phyloP scores from a whole-genome alignment of 78 protist genomes.

The Pigoraptor vietnamica region DNA sequence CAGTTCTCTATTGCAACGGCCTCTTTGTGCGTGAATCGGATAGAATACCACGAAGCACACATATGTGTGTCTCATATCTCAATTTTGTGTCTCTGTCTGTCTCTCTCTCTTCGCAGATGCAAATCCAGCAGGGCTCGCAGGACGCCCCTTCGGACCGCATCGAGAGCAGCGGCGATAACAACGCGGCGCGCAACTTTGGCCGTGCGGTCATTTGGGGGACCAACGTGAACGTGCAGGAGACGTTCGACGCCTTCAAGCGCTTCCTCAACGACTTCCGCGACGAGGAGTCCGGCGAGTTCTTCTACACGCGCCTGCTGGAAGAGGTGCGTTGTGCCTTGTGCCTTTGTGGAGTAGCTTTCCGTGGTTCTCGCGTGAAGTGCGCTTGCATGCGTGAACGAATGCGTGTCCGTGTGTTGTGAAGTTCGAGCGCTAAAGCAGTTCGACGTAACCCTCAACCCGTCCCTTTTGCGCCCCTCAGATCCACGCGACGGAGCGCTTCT shows the following conservation, averaged over 20 bases:
- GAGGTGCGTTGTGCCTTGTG: not conserved
- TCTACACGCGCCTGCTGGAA: not conserved
- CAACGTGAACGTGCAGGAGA: conserved; percentile 4
- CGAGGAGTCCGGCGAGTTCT: not conserved
- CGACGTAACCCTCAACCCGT: not conserved
- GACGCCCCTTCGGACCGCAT: too few species aligned
- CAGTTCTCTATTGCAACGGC: too few species aligned
- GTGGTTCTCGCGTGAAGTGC: too few species aligned
- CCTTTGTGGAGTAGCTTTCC: not conserved
- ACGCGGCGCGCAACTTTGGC: too few species aligned
- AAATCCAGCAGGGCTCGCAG: too few species aligned
- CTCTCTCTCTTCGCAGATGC: too few species aligned
- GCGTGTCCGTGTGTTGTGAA: not conserved
- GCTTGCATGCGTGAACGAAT: not conserved
- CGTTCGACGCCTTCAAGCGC: not conserved
- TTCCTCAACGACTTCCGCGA: not conserved
- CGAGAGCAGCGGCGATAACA: too few species aligned
- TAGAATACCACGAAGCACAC: too few species aligned
- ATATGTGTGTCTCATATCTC: too few species aligned
- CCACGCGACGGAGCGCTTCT: not conserved
- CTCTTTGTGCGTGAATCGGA: too few species aligned
- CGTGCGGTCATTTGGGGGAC: conserved; percentile 45
- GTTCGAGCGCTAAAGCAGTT: not conserved
- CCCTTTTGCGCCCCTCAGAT: not conserved
- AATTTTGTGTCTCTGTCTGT: too few species aligned